A percentile compares a stretch with the other conserved stretches of the same genome.
Evolutionary conservation across 495 filamentous ascomycete species (phyloP).

Genomic region (Penicillium diatomitis): DNA sequence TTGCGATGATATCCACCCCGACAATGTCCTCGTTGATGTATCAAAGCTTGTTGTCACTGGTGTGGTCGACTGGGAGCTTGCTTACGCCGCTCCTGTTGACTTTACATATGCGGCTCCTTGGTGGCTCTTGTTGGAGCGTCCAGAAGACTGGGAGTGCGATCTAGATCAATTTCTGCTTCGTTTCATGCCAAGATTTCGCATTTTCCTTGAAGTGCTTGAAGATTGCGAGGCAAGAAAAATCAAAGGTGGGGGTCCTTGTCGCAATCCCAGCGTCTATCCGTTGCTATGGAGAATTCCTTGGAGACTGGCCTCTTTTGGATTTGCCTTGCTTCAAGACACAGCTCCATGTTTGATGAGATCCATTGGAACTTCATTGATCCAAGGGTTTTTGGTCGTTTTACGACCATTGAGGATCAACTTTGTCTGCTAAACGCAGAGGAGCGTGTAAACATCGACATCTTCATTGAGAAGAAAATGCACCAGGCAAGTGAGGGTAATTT

Average conservation of each 20-base stretch:
- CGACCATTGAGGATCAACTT: constrained; percentile 12
- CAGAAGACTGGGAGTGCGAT: constrained; percentile 14
- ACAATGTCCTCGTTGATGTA: constrained; percentile 23
- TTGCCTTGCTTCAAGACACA: constrained; percentile 17
- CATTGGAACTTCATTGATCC: constrained; percentile 22
- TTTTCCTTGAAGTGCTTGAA: constrained; percentile 16
- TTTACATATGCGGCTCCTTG: constrained; percentile 15
- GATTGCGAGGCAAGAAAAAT: constrained; percentile 17
- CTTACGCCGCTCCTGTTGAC: constrained; percentile 15
- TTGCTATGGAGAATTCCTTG: constrained; percentile 14
- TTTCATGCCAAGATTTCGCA: constrained; percentile 9
- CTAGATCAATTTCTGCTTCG: constrained; percentile 13
- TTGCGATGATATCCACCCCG: constrained; percentile 27
- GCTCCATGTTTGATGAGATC: constrained; percentile 23
- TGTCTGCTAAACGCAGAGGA: constrained; percentile 11
- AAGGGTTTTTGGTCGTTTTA: constrained; percentile 15
- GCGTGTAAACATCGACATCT: constrained; percentile 7
- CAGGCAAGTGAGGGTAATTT: neutral
- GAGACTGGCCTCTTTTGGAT: constrained; percentile 22
- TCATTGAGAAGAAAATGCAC: constrained; percentile 8
- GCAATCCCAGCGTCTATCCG: constrained; percentile 16
- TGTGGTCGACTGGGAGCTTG: constrained; percentile 17
- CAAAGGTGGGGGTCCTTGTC: constrained; percentile 9
- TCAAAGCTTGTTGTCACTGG: constrained; percentile 9
- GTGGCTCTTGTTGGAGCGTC: constrained; percentile 19